A percentile compares a stretch with the other conserved stretches of the same genome.
Conservation (phyloP, 176 grass and related monocot genomes). For the Otatea glauca region DNA sequence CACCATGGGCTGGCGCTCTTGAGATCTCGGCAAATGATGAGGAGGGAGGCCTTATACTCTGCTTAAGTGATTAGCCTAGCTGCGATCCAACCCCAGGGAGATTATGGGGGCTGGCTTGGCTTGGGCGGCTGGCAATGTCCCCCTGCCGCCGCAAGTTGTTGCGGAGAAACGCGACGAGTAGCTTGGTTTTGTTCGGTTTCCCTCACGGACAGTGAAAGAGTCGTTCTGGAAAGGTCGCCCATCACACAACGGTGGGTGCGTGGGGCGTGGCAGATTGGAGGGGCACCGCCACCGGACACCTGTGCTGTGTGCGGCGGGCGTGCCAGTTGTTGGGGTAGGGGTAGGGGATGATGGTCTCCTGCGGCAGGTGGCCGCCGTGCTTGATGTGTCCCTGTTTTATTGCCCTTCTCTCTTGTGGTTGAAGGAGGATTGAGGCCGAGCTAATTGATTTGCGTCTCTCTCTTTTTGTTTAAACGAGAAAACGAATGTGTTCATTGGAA, state of each 20-base stretch:
- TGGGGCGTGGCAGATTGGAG: conserved; percentile 11
- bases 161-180: not conserved
- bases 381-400: conserved; percentile 11
- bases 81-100: conserved; percentile 42
- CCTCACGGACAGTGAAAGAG: conserved; percentile 39
- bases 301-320: conserved; percentile 40
- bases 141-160: not conserved
- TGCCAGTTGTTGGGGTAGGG: not conserved
- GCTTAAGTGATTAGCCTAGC: conserved; percentile 36
- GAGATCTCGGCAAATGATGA: conserved; percentile 49
- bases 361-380: conserved; percentile 50
- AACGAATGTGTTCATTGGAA: not conserved
- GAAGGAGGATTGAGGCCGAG: too few relatives aligned
- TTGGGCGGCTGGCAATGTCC: conserved; percentile 46
- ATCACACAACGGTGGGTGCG: conserved; percentile 45
- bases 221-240: conserved; percentile 54
- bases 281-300: conserved; percentile 30
- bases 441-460: too few relatives aligned
- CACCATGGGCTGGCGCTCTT: conserved; percentile 50
- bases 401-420: not conserved
- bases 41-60: not conserved
- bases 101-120: conserved; percentile 30
- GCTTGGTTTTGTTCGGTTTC: not conserved
- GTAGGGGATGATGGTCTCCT: not conserved
- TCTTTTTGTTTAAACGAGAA: not conserved